These are phyloP conservation scores for Ceratocystiopsis sp. DNA, from an alignment of 2,329 filamentous ascomycete genomes.

Conservation along the genomic window DNA sequence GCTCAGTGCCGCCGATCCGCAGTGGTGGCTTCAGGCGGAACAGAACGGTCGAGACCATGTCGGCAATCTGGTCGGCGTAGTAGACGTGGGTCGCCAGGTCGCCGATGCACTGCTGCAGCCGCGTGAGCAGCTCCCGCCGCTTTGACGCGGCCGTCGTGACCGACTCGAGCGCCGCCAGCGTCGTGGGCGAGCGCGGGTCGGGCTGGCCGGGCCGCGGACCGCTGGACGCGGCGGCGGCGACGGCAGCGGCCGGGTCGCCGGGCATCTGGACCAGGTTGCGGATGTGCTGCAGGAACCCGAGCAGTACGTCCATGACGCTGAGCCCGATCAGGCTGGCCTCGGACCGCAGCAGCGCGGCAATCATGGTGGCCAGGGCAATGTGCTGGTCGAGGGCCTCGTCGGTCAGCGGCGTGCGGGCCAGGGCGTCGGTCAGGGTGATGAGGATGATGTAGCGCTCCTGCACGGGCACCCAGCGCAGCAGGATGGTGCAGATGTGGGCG, in stretches of 20 bases:
- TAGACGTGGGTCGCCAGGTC: slow-evolving; percentile 88
- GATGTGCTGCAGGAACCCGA: slow-evolving; percentile 72
- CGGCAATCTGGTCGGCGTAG: slow-evolving; percentile 87
- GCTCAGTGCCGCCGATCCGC: slow-evolving; percentile 17
- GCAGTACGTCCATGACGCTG: slow-evolving; percentile 86
- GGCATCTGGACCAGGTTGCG: slow-evolving; percentile 56
- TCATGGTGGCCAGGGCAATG: slow-evolving; percentile 56
- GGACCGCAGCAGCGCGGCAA: slow-evolving; percentile 69
- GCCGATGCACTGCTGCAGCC: slow-evolving; percentile 72
- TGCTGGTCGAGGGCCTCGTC: slow-evolving; percentile 60
- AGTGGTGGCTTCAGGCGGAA: slow-evolving; percentile 54
- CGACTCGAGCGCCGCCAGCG: slow-evolving; percentile 17
- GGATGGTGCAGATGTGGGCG: slow-evolving; percentile 60
- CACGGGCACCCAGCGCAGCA: slow-evolving; percentile 78
- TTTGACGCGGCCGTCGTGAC: slow-evolving; percentile 23
- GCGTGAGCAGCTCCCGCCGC: slow-evolving; percentile 46
- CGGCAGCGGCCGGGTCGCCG: slow-evolving; percentile 17
- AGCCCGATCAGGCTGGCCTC: slow-evolving; percentile 88
- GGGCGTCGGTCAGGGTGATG: slow-evolving; percentile 60
- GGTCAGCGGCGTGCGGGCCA: slow-evolving; percentile 49
- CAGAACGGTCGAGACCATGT: slow-evolving; percentile 78
- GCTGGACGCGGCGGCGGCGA: slow-evolving; percentile 1
- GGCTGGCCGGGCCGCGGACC: slow-evolving; percentile 12
- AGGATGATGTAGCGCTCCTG: slow-evolving; percentile 89
- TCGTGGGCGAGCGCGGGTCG: slow-evolving; percentile 13